Percentiles rank a stretch among this genome's conserved stretches.
Evolutionary conservation across 305 asterid genomes (phyloP).

Genomic region (Stenogyne calaminthoides): DNA sequence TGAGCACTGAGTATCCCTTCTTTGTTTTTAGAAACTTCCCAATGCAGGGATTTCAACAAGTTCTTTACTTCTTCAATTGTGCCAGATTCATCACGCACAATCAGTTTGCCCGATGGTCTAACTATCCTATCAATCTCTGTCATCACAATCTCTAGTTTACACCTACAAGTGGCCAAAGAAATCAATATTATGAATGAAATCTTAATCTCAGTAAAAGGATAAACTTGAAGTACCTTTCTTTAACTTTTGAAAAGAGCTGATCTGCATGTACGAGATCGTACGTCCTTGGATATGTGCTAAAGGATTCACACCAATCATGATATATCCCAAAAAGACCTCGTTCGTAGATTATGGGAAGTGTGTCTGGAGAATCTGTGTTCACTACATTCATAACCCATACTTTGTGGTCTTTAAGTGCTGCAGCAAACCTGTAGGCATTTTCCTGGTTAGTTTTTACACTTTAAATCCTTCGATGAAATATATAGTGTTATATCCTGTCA

Average conservation of each 20-base stretch:
- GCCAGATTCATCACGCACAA: conserved; percentile 63
- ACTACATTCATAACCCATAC: conserved; percentile 94
- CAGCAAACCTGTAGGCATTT: conserved; percentile 73
- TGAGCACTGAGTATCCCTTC: conserved; percentile 71
- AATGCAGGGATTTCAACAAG: conserved; percentile 71
- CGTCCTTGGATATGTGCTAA: conserved; percentile 89
- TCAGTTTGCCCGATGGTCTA: conserved; percentile 77
- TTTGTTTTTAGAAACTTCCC: conserved; percentile 71
- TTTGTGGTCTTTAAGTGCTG: conserved; percentile 79
- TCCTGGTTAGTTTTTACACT: conserved; percentile 5
- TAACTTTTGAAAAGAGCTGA: conserved; percentile 77
- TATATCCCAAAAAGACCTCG: conserved; percentile 87
- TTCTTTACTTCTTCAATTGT: conserved; percentile 60
- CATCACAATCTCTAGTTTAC: conserved; percentile 54
- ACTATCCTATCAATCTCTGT: conserved; percentile 84
- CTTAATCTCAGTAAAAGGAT: not conserved
- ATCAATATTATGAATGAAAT: not conserved
- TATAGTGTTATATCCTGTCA: too few species aligned
- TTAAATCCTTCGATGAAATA: not conserved
- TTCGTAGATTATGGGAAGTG: conserved; percentile 88
- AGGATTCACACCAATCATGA: conserved; percentile 97
- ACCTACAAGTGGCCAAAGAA: conserved; percentile 45
- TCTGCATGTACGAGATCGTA: conserved; percentile 92
- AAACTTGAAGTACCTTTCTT: conserved; percentile 52
- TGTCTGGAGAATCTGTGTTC: conserved; percentile 77